Conservation (phyloP, 306 rosid species). For the Castanea mollissima region DNA sequence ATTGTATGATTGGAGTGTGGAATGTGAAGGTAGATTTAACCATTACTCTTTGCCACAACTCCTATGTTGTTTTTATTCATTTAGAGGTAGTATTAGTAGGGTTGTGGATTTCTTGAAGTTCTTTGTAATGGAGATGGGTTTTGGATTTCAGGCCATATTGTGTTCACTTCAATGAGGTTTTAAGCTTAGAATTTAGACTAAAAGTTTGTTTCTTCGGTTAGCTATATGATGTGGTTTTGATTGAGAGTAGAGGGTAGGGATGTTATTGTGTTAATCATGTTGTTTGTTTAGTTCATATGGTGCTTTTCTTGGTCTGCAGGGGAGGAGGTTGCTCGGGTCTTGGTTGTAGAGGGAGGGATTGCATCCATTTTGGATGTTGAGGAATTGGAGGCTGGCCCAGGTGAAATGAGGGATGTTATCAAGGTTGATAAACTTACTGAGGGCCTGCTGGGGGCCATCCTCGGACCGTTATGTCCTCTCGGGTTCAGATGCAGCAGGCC, state of each 20-base stretch:
- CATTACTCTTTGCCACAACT: conserved; percentile 10
- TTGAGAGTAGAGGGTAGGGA: neutral
- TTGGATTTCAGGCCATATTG: neutral
- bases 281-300: conserved; percentile 1
- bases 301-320: conserved; percentile 24
- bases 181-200: neutral
- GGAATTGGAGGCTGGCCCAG: conserved; percentile 52
- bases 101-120: conserved; percentile 1
- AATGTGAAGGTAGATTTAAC: conserved; percentile 22
- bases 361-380: conserved; percentile 79
- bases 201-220: neutral
- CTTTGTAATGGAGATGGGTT: conserved; percentile 6
- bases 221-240: conserved; percentile 8
- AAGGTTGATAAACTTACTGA: conserved; percentile 76
- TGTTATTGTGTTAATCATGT: neutral
- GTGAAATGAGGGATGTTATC: conserved; percentile 99
- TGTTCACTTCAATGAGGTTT: conserved; percentile 19
- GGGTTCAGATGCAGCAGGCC: conserved; percentile 62
- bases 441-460: conserved; percentile 80
- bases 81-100: conserved; percentile 12
- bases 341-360: conserved; percentile 18
- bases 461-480: conserved; percentile 33
- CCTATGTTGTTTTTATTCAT: conserved; percentile 3
- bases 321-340: conserved; percentile 24
- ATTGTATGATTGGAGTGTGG: conserved; percentile 22